Evolutionary conservation across 202 grass and related monocot species (phyloP).

Genomic region (Schoenoplectus triqueter): DNA sequence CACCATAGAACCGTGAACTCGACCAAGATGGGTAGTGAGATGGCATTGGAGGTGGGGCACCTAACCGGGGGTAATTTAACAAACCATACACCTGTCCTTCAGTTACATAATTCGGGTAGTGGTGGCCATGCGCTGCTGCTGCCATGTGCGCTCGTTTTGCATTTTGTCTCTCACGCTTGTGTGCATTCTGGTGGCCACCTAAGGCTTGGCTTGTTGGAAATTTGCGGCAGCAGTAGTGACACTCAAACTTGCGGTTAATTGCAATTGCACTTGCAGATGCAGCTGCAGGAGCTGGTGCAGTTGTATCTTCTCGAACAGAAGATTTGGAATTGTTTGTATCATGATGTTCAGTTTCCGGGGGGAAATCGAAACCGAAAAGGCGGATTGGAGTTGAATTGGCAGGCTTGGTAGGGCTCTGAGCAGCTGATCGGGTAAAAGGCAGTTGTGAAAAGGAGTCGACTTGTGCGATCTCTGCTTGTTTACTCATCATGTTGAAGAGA

Average conservation of each 20-base stretch:
- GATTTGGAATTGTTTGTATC: constrained; percentile 54
- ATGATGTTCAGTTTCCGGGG: constrained; percentile 46
- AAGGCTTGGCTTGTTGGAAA: constrained; percentile 95
- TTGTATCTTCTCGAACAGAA: constrained; percentile 20
- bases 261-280: constrained; percentile 14
- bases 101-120: constrained; percentile 44
- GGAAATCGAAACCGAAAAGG: constrained; percentile 83
- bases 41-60: constrained; percentile 32
- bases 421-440: constrained; percentile 55
- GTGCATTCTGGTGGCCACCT: constrained; percentile 84
- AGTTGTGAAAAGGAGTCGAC: constrained; percentile 79
- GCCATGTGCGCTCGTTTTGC: constrained; percentile 76
- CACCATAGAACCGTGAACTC: constrained; percentile 41
- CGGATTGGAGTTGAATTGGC: constrained; percentile 62
- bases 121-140: constrained; percentile 53
- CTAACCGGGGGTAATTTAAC: constrained; percentile 56
- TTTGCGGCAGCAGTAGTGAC: constrained; percentile 99
- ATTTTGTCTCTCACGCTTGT: constrained; percentile 89
- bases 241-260: constrained; percentile 62
- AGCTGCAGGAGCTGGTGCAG: background rate
- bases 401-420: background rate
- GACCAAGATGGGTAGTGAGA: constrained; percentile 63
- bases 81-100: constrained; percentile 66
- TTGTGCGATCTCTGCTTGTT: constrained; percentile 30
- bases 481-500: constrained; percentile 29